phyloP scores from a whole-genome alignment of 305 asterid genomes.

The Solanum aculeatissimum region DNA sequence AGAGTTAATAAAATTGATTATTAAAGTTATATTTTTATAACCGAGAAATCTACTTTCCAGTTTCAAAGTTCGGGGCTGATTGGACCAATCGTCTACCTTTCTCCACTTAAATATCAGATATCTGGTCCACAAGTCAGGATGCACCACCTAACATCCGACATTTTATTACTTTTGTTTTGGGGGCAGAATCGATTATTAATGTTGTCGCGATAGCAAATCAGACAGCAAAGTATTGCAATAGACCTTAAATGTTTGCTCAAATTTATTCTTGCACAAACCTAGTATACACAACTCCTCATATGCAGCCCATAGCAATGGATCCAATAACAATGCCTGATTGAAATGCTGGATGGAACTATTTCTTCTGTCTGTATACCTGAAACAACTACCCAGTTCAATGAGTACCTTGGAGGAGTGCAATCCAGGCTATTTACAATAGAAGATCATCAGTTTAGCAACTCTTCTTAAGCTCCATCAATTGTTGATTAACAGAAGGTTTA shows the following conservation, averaged over 20 bases:
- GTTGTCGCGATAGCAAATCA: background rate
- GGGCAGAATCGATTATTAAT: background rate
- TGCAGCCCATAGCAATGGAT: slow-evolving; percentile 96
- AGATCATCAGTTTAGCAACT: background rate
- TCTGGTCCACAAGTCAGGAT: background rate
- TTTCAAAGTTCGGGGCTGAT: background rate
- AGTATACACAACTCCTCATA: slow-evolving; percentile 91
- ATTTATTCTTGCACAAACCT: slow-evolving; percentile 32
- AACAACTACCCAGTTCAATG: slow-evolving; percentile 6
- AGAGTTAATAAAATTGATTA: background rate
- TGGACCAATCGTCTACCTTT: background rate
- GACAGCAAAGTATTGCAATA: background rate
- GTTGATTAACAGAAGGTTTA: background rate
- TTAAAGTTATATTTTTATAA: background rate
- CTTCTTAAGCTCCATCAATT: background rate
- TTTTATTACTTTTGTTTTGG: background rate
- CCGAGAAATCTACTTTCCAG: background rate
- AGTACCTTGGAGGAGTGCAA: background rate
- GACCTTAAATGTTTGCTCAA: background rate
- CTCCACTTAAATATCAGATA: background rate
- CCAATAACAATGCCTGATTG: slow-evolving; percentile 81
- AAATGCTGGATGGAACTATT: slow-evolving; percentile 84
- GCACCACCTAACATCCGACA: background rate
- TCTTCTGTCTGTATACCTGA: slow-evolving; percentile 91
- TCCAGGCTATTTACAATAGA: background rate